Percentiles rank a stretch among this genome's conserved stretches.
These are phyloP conservation scores for Xylaria sp. DNA, from an alignment of 2,329 filamentous ascomycete genomes.

Conservation along the genomic window DNA sequence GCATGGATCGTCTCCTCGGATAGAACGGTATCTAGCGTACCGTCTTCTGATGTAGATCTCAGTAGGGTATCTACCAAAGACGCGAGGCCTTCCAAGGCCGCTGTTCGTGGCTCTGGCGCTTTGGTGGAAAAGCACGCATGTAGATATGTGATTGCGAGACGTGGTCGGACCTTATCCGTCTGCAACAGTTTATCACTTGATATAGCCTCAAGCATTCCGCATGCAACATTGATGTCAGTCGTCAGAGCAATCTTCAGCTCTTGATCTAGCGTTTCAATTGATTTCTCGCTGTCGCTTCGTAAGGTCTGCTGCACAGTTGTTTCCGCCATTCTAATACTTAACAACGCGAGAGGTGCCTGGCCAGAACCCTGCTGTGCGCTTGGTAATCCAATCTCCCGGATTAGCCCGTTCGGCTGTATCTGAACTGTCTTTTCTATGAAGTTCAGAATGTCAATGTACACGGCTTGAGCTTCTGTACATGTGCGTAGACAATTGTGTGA, in stretches of 20 bases:
- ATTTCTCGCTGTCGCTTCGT: slow-evolving; percentile 21
- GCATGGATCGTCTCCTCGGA: slow-evolving; percentile 49
- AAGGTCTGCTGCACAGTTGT: slow-evolving; percentile 51
- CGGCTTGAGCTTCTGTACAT: slow-evolving; percentile 47
- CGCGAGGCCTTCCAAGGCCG: slow-evolving; percentile 60
- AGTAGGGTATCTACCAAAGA: slow-evolving; percentile 57
- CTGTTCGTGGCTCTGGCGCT: slow-evolving; percentile 58
- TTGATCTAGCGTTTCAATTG: slow-evolving; percentile 41
- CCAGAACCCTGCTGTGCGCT: slow-evolving; percentile 6
- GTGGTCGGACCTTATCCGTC: slow-evolving; percentile 42
- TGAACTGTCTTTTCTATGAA: slow-evolving; percentile 37
- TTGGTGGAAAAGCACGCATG: slow-evolving; percentile 53
- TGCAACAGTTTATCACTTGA: slow-evolving; percentile 44
- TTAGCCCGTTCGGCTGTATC: slow-evolving; percentile 1
- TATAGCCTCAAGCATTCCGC: slow-evolving; percentile 55
- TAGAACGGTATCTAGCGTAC: slow-evolving; percentile 48
- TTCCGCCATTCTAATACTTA: slow-evolving; percentile 42
- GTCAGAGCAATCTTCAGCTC: slow-evolving; percentile 53
- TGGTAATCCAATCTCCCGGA: not conserved
- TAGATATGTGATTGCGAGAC: slow-evolving; percentile 57
- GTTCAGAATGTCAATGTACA: slow-evolving; percentile 49
- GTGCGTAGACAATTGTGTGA: slow-evolving; percentile 35
- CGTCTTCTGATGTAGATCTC: slow-evolving; percentile 26
- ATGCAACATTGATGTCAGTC: slow-evolving; percentile 54
- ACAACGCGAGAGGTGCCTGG: slow-evolving; percentile 37